Percentiles rank a stretch among this genome's conserved stretches.
phyloP scores from a whole-genome alignment of 805 yeast genomes.

The Starmerella floricola region DNA sequence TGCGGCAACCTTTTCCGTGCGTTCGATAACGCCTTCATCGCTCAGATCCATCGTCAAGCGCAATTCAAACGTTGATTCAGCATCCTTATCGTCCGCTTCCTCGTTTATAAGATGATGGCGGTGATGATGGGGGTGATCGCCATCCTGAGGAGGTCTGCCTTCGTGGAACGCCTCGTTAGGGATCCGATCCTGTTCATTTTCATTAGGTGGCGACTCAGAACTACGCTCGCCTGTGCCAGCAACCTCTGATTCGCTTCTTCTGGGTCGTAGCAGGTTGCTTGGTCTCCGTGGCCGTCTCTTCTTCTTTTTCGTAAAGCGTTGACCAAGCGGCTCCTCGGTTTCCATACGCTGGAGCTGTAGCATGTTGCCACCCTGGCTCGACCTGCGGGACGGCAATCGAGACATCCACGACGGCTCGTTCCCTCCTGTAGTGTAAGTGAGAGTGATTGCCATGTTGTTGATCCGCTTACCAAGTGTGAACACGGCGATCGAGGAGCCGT shows the following conservation, averaged over 20 bases:
- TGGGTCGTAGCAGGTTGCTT: neutral
- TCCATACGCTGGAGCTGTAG: conserved; percentile 76
- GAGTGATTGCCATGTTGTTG: conserved; percentile 83
- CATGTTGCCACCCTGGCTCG: conserved; percentile 62
- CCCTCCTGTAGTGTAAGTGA: conserved; percentile 57
- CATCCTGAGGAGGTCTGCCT: neutral
- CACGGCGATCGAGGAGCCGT: conserved; percentile 82
- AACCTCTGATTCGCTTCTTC: too few relatives aligned
- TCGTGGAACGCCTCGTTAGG: neutral
- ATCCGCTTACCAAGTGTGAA: conserved; percentile 69
- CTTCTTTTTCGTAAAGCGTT: neutral
- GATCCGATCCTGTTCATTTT: neutral
- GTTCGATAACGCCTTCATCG: conserved; percentile 15
- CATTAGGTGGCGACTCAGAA: too few relatives aligned
- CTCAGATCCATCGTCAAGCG: conserved; percentile 15
- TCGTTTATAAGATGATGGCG: neutral
- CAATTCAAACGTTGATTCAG: conserved; percentile 10
- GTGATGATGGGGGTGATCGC: neutral
- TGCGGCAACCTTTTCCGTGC: conserved; percentile 17
- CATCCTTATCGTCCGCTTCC: neutral
- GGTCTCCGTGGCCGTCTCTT: neutral
- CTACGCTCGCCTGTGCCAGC: too few relatives aligned
- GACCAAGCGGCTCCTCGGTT: conserved; percentile 37
- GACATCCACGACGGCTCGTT: conserved; percentile 68
- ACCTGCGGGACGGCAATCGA: conserved; percentile 48